These are phyloP conservation scores for Eucalyptus marginata DNA, from an alignment of 345 rosid genomes.

Conservation along the genomic window DNA sequence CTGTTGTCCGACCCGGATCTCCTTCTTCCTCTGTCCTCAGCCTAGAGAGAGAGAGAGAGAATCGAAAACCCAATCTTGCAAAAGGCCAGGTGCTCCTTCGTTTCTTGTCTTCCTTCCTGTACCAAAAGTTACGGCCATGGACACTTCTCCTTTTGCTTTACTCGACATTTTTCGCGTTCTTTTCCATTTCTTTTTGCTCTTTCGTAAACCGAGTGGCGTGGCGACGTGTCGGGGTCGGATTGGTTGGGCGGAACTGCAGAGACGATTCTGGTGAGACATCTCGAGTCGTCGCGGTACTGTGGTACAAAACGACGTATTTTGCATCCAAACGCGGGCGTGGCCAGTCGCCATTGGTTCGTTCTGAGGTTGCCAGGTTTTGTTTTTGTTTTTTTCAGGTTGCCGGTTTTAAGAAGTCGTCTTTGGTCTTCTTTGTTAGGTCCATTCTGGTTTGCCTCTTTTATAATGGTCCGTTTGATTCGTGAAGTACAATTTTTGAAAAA, in stretches of 20 bases:
- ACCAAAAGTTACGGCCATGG: not conserved
- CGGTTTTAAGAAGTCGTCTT: not conserved
- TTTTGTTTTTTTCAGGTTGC: not conserved
- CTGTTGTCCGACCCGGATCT: not conserved
- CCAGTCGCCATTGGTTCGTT: not conserved
- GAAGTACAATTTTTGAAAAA: not conserved
- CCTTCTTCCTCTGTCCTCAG: not conserved
- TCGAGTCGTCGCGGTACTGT: not conserved
- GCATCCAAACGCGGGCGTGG: not conserved
- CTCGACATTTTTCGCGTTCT: not conserved
- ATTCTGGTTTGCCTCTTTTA: not conserved
- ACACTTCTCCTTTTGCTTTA: not conserved
- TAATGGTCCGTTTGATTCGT: not conserved
- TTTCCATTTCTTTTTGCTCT: not conserved
- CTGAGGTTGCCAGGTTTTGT: not conserved
- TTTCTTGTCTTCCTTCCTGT: not conserved
- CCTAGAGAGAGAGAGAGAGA: not conserved
- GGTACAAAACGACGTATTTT: not conserved
- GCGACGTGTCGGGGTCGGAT: not conserved
- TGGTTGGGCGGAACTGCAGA: not conserved
- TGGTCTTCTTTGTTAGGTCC: not conserved
- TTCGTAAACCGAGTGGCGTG: not conserved
- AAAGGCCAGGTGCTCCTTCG: too few relatives aligned
- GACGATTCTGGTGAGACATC: not conserved
- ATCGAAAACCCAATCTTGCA: not conserved